Conservation (phyloP, 2,329 filamentous ascomycete genomes). For the Talaromyces islandicus region DNA sequence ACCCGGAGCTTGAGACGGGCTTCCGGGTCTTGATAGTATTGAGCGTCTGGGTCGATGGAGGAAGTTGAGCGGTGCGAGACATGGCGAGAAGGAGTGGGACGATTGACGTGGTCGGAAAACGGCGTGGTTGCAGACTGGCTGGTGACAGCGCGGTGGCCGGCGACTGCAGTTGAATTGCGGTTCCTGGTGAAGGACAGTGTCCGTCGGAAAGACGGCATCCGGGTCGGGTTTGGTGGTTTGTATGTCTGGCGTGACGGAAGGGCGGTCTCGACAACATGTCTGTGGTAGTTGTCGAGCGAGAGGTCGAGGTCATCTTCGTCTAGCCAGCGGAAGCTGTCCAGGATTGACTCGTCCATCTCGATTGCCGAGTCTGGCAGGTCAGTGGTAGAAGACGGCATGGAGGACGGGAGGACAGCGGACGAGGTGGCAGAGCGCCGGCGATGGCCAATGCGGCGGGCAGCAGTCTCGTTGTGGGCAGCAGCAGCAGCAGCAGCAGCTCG, state of each 20-base stretch:
- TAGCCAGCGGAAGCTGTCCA: conserved; percentile 67
- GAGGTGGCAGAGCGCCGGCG: conserved; percentile 1
- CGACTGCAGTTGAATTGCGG: conserved; percentile 38
- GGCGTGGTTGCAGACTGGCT: conserved; percentile 40
- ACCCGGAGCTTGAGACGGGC: conserved; percentile 78
- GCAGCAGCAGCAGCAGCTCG: conserved; percentile 12
- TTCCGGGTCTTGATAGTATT: conserved; percentile 86
- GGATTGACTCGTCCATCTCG: conserved; percentile 50
- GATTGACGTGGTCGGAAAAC: conserved; percentile 18
- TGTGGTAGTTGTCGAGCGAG: conserved; percentile 64
- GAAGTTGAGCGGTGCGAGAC: conserved; percentile 46
- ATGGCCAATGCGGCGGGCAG: background rate
- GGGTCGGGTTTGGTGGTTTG: conserved; percentile 12
- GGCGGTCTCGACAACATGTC: conserved; percentile 47
- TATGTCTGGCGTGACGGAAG: conserved; percentile 22
- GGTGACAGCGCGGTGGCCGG: conserved; percentile 25
- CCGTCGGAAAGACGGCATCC: conserved; percentile 60
- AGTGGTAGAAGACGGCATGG: background rate
- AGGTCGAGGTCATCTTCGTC: conserved; percentile 70
- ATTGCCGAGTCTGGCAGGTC: conserved; percentile 25
- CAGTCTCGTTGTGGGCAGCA: conserved; percentile 20
- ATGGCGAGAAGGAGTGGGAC: conserved; percentile 37
- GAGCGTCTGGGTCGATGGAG: conserved; percentile 63
- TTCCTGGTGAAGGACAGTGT: conserved; percentile 66
- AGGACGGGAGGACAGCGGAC: conserved; percentile 9